A percentile compares a stretch with the other conserved stretches of the same genome.
phyloP scores from a whole-genome alignment of 2,329 filamentous ascomycete species.

The Aspergillus sergii region DNA sequence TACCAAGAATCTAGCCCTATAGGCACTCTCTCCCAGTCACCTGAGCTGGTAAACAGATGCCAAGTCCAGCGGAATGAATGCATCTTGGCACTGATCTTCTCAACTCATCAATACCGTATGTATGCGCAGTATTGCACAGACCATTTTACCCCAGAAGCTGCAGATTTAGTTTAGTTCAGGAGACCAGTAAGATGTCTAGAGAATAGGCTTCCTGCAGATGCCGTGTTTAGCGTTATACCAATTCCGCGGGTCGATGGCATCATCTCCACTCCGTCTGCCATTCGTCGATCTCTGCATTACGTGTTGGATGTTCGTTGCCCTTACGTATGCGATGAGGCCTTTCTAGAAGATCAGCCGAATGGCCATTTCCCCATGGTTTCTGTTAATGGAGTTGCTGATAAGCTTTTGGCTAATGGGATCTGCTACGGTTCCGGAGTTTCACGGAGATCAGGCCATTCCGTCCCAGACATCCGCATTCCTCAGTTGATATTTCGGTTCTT shows the following conservation, averaged over 20 bases:
- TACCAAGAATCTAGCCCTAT: not conserved
- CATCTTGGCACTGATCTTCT: not conserved
- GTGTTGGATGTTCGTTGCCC: not conserved
- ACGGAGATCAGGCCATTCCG: not conserved
- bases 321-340: not conserved
- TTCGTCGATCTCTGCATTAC: conserved; percentile 4
- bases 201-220: not conserved
- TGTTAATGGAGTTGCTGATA: not conserved
- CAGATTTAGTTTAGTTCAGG: not conserved
- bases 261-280: conserved; percentile 19
- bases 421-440: not conserved
- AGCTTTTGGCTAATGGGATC: conserved; percentile 2
- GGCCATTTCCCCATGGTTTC: not conserved
- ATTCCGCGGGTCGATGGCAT: conserved; percentile 23
- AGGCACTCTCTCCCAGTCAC: not conserved
- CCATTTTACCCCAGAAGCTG: not conserved
- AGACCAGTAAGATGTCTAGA: not conserved
- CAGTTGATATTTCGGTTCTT: too few relatives aligned
- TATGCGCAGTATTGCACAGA: not conserved
- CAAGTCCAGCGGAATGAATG: not conserved
- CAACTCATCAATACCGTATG: not conserved
- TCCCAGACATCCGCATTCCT: not conserved
- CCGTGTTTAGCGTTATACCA: conserved; percentile 9
- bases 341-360: conserved; percentile 16
- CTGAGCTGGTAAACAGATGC: not conserved